Conservation (phyloP, 495 filamentous ascomycete species). For the Aspergillus wentii region DNA sequence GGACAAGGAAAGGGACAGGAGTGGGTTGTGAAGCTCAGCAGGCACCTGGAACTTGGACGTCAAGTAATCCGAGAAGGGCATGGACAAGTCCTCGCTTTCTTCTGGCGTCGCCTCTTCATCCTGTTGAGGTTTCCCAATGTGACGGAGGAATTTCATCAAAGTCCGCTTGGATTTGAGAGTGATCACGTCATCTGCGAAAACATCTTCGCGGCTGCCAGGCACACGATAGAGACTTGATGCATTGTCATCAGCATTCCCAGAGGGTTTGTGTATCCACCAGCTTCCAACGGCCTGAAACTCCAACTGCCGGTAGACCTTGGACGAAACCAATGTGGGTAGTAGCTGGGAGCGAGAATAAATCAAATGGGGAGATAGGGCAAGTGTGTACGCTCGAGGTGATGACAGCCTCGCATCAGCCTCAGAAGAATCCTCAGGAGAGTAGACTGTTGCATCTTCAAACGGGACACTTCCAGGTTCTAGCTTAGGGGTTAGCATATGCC, state of each 20-base stretch:
- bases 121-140: conserved; percentile 28
- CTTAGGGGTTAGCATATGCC: conserved; percentile 22
- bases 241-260: neutral
- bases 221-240: conserved; percentile 49
- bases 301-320: conserved; percentile 79
- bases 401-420: conserved; percentile 38
- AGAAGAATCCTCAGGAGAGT: conserved; percentile 13
- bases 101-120: conserved; percentile 22
- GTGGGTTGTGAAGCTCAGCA: conserved; percentile 57
- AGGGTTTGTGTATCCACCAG: conserved; percentile 69
- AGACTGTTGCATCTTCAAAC: conserved; percentile 37
- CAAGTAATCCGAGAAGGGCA: conserved; percentile 60
- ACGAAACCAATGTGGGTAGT: conserved; percentile 74
- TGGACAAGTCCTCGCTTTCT: conserved; percentile 27
- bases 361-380: conserved; percentile 80
- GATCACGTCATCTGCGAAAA: conserved; percentile 69
- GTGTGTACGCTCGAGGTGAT: conserved; percentile 71
- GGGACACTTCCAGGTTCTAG: conserved; percentile 26
- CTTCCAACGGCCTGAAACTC: conserved; percentile 93
- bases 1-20: conserved; percentile 77
- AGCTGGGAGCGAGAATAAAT: conserved; percentile 79
- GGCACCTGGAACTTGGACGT: conserved; percentile 69
- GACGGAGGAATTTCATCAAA: conserved; percentile 85
- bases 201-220: conserved; percentile 81
- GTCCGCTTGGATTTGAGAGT: conserved; percentile 71